Evolutionary conservation across 73 alveolate genomes (phyloP), one percentile per base, ranked within the genome.

Genomic region (Paramecium sonneborni): DNA sequence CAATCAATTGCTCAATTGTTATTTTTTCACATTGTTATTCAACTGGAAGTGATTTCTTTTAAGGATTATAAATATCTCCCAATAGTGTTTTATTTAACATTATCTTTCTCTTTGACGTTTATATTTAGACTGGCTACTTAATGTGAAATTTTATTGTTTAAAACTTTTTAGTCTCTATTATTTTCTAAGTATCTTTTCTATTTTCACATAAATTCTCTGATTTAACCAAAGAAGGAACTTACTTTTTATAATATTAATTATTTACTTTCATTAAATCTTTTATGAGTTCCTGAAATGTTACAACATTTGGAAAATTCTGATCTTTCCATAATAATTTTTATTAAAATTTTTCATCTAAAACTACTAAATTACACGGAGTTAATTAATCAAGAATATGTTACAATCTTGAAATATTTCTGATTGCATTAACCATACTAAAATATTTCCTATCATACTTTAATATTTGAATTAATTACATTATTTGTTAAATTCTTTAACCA

Each of bases 361-460:
- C 30, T 1, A 72, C 21, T 35, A 72, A 21, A 72, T 35, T 72
- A 11, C 34, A 14, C 11, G 32, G 55, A 35, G 11, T 5, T 12
- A 72, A 18, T 21, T 35, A 18, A 37, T 32, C 32, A 12, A 72
- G 21, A 14, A 18, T 72, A 15, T 32, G 18, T 37, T 32, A 37
- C 20, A 35, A 72, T 38, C 86, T 30, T 11, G 86, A 72, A 2
- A 72, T 15, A 5, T 14, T 72, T 37, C 57, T 72, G 35, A 72
- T 72, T 35, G 58, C 86, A 72, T 37, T 35, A n/a, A 72, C 86
- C 57, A 72, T 35, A 72, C 58, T 15, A 20, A 72, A 72, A 23
- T 35, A 35, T 37, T 72, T 72, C 44, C 86, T 72, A 72, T 72
- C 86, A 72, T 35, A 72, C 57, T 72, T 20, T 32, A 37, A 21